Conservation (phyloP, 2,329 filamentous ascomycete species). For the Thermoascus crustaceus region DNA sequence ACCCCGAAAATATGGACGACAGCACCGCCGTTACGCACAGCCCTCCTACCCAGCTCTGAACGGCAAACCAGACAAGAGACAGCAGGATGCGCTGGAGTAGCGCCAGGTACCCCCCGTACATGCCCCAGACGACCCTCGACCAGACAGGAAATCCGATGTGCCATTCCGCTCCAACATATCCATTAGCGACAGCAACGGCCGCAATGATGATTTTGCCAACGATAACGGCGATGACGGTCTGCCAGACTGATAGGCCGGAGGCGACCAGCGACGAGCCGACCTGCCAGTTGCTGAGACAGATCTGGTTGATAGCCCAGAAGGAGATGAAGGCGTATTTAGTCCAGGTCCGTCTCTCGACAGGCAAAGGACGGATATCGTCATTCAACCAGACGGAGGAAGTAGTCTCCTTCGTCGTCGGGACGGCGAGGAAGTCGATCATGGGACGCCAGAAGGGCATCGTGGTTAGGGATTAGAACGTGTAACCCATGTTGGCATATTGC, state of each 20-base stretch:
- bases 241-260: slow-evolving; percentile 34
- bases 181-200: slow-evolving; percentile 28
- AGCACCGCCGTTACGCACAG: slow-evolving; percentile 25
- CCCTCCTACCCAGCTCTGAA: slow-evolving; percentile 33
- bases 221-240: slow-evolving; percentile 33
- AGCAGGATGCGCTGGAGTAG: slow-evolving; percentile 36
- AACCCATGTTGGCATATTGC: too few relatives aligned
- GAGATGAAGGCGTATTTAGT: slow-evolving; percentile 28
- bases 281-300: slow-evolving; percentile 30
- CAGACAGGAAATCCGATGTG: slow-evolving; percentile 40
- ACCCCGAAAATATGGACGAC: slow-evolving; percentile 26
- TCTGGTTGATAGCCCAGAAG: slow-evolving; percentile 36
- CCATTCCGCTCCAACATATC: slow-evolving; percentile 32
- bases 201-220: slow-evolving; percentile 33
- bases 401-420: slow-evolving; percentile 9
- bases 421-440: slow-evolving; percentile 1
- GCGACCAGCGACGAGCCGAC: slow-evolving; percentile 30
- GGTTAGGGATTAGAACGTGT: not conserved
- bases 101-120: slow-evolving; percentile 33
- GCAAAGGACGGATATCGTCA: slow-evolving; percentile 34
- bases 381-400: slow-evolving; percentile 30
- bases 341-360: slow-evolving; percentile 32
- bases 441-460: slow-evolving; percentile 4
- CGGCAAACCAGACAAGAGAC: slow-evolving; percentile 33
- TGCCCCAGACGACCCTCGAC: slow-evolving; percentile 34